Base-by-base conservation (phyloP, 2,329 filamentous ascomycete genomes). In the Claviceps spartinae region DNA sequence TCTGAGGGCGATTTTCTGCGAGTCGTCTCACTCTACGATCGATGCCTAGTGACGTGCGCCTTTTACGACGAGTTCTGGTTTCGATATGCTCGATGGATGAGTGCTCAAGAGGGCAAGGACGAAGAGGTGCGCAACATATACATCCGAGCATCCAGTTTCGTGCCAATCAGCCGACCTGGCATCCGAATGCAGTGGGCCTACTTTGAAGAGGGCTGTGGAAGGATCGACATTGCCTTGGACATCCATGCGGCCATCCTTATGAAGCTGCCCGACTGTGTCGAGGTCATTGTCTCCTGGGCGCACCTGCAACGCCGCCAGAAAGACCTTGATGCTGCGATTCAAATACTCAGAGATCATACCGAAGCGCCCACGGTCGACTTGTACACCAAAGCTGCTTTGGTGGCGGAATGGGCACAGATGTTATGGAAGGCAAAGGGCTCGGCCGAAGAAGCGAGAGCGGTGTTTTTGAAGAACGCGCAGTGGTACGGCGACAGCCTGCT, bases 11-110 rank as follows among this genome's bases (percentile, higher is more conserved):
- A 90, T 57, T 88, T 82, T 58, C 69, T 75, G 14, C 81, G 93
- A 54, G 84, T 78, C 46, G 79, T 86, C 5, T 93, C 93, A 62
- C 71, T 98, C 36, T 97, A 98, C 65, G 93, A 98, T 72, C 83
- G 93, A 49, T 97, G 90, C 61, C 70, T 98, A 50, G 88, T 95
- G 38, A 91, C 88, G 0, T 94, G 88, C 62, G 91, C 93, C 16
- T 85, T 94, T 59, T 96, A 98, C 64, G 91, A 97, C 48, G 91
- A 97, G 64, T 95, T 97, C 67, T 98, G 93, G 93, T 82, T 95
- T 61, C 85, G 93, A n/a, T 98, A 95, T 67, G 88, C 86, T 16
- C 78, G 91, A 42, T 98, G 93, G 93, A 95, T 96, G 86, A 76
- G 79, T 54, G 81, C 81, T 0, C 87, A 95, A 63, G 70, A 80